These are phyloP conservation scores for Botrytis sinoallii DNA, from an alignment of 2,329 filamentous ascomycete genomes.

Conservation along the genomic window DNA sequence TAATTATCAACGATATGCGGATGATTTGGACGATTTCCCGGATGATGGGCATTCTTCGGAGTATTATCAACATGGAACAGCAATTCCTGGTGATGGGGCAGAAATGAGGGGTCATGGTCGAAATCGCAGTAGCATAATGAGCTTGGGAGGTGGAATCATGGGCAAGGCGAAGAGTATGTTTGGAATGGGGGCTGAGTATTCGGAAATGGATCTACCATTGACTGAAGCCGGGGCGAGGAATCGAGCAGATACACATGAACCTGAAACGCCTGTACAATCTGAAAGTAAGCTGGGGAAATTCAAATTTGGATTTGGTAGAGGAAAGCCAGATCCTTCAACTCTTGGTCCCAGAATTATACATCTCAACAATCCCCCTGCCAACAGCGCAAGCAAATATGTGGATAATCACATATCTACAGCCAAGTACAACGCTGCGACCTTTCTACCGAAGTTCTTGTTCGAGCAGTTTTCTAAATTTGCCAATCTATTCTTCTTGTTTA, in stretches of 20 bases:
- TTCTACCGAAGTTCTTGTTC: slow-evolving; percentile 93
- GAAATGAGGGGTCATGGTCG: slow-evolving; percentile 53
- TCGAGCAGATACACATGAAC: slow-evolving; percentile 42
- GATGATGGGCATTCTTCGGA: slow-evolving; percentile 68
- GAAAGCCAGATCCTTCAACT: slow-evolving; percentile 84
- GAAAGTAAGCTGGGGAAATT: slow-evolving; percentile 69
- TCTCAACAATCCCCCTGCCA: slow-evolving; percentile 93
- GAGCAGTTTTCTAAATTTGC: slow-evolving; percentile 99
- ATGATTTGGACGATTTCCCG: slow-evolving; percentile 77
- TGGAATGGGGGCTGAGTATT: slow-evolving; percentile 83
- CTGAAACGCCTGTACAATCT: slow-evolving; percentile 43
- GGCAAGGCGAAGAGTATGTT: slow-evolving; percentile 87
- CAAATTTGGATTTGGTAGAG: slow-evolving; percentile 86
- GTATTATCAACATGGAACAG: slow-evolving; percentile 74
- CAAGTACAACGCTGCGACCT: slow-evolving; percentile 93
- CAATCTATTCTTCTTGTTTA: slow-evolving; percentile 99
- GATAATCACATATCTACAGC: slow-evolving; percentile 97
- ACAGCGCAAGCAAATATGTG: slow-evolving; percentile 82
- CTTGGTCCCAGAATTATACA: slow-evolving; percentile 90
- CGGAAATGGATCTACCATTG: slow-evolving; percentile 95
- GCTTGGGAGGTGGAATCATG: slow-evolving; percentile 80
- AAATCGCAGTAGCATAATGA: slow-evolving; percentile 85
- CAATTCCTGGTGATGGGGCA: slow-evolving; percentile 55
- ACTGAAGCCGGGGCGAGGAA: slow-evolving; percentile 67
- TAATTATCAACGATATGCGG: slow-evolving; percentile 89